Percentiles rank a stretch among this genome's conserved stretches.
Conservation (phyloP, 1,284 basidiomycete genomes). For the Phellopilus nigrolimitatus region DNA sequence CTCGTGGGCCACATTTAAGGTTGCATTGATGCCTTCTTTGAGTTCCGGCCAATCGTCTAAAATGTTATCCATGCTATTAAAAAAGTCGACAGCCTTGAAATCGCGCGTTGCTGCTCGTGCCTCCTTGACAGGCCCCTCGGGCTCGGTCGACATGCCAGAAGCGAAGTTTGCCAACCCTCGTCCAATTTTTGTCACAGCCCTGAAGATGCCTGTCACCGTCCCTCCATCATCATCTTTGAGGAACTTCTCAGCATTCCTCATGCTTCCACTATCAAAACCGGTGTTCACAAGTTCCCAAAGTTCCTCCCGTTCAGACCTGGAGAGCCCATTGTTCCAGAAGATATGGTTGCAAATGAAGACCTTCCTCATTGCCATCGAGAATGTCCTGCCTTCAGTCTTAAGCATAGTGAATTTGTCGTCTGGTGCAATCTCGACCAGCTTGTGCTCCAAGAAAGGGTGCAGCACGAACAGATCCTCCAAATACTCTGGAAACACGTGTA, state of each 20-base stretch:
- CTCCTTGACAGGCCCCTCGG: slow-evolving; percentile 2
- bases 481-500: not conserved
- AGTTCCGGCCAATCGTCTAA: slow-evolving; percentile 5
- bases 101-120: not conserved
- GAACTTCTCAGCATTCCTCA: not conserved
- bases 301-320: not conserved
- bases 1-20: not conserved
- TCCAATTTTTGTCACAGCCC: not conserved
- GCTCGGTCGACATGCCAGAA: not conserved
- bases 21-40: not conserved
- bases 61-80: not conserved
- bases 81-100: slow-evolving; percentile 5
- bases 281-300: slow-evolving; percentile 4
- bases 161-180: not conserved
- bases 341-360: slow-evolving; percentile 7
- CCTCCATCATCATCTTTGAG: not conserved
- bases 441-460: not conserved
- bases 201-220: not conserved
- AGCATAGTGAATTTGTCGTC: not conserved
- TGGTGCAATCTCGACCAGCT: not conserved
- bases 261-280: not conserved
- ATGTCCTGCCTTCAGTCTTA: not conserved
- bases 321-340: not conserved
- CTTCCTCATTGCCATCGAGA: slow-evolving; percentile 8
- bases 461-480: not conserved